phyloP scores from a whole-genome alignment of 2,329 filamentous ascomycete species.

The Trichophyton equinum region DNA sequence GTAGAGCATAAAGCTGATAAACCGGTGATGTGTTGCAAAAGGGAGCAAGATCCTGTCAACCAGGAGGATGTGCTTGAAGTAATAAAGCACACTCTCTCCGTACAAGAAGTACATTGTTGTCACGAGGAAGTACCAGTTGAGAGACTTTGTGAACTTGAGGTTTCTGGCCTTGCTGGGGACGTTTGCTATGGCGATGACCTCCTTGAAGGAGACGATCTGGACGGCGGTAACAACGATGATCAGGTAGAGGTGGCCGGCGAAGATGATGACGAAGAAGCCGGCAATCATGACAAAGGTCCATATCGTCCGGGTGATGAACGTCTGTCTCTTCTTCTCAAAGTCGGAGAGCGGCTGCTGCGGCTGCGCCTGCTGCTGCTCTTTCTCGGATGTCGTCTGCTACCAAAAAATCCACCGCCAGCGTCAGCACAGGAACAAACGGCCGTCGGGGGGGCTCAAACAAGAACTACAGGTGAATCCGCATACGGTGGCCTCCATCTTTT shows the following conservation, averaged over 20 bases:
- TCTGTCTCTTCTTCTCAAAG: conserved; percentile 97
- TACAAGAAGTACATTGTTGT: conserved; percentile 99
- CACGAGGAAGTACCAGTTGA: conserved; percentile 99
- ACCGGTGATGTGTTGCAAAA: conserved; percentile 90
- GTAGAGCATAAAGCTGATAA: conserved; percentile 98
- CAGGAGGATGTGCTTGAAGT: conserved; percentile 96
- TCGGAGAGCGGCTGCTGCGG: conserved; percentile 41
- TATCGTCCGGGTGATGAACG: conserved; percentile 90
- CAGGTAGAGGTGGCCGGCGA: conserved; percentile 95
- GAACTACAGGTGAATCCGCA: conserved; percentile 2
- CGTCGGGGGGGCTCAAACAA: neutral
- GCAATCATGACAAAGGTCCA: conserved; percentile 98
- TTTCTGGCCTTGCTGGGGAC: conserved; percentile 84
- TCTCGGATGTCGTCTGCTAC: conserved; percentile 1
- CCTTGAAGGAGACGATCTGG: conserved; percentile 96
- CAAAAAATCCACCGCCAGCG: neutral
- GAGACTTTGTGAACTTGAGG: conserved; percentile 81
- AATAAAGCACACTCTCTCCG: conserved; percentile 97
- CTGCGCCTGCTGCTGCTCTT: conserved; percentile 3
- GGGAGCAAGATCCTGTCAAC: conserved; percentile 88
- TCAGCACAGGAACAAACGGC: neutral
- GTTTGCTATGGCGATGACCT: conserved; percentile 95
- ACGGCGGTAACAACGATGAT: conserved; percentile 84
- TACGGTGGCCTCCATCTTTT: conserved; percentile 22
- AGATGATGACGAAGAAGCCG: conserved; percentile 80